Evolutionary conservation across 139 green algal species (phyloP).

Genomic region (Chlorella sp.): DNA sequence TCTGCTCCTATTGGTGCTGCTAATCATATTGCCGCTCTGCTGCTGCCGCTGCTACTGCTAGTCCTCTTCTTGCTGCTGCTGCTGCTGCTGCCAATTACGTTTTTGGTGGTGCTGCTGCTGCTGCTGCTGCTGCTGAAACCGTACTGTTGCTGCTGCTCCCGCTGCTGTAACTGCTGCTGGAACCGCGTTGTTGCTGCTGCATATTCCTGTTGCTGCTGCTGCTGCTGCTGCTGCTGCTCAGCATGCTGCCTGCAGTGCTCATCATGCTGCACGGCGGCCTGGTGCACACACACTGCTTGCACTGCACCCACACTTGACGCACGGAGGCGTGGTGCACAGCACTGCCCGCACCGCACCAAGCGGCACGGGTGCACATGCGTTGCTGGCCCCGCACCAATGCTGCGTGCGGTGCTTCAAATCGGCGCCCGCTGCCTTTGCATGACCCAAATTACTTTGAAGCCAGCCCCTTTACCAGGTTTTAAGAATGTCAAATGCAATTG

Average conservation of each 20-base stretch:
- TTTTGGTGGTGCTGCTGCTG: background rate
- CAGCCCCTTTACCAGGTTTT: background rate
- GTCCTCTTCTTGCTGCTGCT: background rate
- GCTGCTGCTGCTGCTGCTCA: background rate
- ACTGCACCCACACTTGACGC: no score
- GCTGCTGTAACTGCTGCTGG: background rate
- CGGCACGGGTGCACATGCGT: background rate
- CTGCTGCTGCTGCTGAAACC: background rate
- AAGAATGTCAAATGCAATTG: background rate
- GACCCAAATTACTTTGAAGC: background rate
- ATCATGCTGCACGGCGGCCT: background rate
- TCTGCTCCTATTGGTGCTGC: background rate
- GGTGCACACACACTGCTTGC: background rate
- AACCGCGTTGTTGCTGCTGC: background rate
- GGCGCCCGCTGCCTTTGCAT: background rate
- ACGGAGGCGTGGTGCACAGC: background rate
- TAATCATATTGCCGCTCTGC: background rate
- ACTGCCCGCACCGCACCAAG: background rate
- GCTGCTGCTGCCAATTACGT: background rate
- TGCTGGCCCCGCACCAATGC: background rate
- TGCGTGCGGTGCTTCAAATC: background rate
- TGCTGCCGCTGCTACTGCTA: background rate
- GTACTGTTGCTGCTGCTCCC: background rate
- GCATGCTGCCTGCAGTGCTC: background rate
- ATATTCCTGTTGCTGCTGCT: background rate